Conservation (phyloP, 805 yeast species). For the Saturnispora galanensis region DNA sequence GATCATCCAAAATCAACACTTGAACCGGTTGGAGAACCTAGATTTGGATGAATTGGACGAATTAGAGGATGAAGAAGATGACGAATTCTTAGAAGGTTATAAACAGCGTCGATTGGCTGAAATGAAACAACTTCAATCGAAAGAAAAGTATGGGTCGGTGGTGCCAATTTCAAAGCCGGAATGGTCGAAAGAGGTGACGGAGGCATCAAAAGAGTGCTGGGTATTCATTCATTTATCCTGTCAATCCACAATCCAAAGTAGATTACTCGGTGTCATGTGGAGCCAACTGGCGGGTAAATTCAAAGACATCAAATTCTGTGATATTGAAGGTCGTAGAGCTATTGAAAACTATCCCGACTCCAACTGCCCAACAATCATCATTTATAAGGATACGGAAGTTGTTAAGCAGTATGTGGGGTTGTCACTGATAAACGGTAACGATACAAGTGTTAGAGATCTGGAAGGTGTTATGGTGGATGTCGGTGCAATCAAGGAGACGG, state of each 20-base stretch:
- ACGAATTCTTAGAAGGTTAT: slow-evolving; percentile 73
- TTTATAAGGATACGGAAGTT: slow-evolving; percentile 72
- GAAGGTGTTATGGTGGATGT: slow-evolving; percentile 61
- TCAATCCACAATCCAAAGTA: slow-evolving; percentile 60
- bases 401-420: slow-evolving; percentile 74
- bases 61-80: slow-evolving; percentile 88
- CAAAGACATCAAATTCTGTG: slow-evolving; percentile 81
- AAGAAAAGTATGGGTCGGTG: slow-evolving; percentile 62
- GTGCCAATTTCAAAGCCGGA: slow-evolving; percentile 79
- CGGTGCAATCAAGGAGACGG: slow-evolving; percentile 56
- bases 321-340: slow-evolving; percentile 84
- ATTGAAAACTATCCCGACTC: slow-evolving; percentile 85
- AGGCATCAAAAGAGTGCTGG: slow-evolving; percentile 54
- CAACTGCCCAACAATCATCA: slow-evolving; percentile 83
- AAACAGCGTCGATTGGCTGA: slow-evolving; percentile 72
- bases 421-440: slow-evolving; percentile 75
- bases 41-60: slow-evolving; percentile 76
- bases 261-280: slow-evolving; percentile 56
- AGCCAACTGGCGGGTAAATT: slow-evolving; percentile 52
- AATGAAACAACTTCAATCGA: slow-evolving; percentile 46
- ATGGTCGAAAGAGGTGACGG: slow-evolving; percentile 75
- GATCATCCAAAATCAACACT: slow-evolving; percentile 71
- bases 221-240: slow-evolving; percentile 75
- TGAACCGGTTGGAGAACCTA: slow-evolving; percentile 68
- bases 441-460: slow-evolving; percentile 56